Evolutionary conservation across 768 basidiomycete genomes (phyloP), one percentile per base, ranked within the genome.

Genomic region (Boletus rubropictus): DNA sequence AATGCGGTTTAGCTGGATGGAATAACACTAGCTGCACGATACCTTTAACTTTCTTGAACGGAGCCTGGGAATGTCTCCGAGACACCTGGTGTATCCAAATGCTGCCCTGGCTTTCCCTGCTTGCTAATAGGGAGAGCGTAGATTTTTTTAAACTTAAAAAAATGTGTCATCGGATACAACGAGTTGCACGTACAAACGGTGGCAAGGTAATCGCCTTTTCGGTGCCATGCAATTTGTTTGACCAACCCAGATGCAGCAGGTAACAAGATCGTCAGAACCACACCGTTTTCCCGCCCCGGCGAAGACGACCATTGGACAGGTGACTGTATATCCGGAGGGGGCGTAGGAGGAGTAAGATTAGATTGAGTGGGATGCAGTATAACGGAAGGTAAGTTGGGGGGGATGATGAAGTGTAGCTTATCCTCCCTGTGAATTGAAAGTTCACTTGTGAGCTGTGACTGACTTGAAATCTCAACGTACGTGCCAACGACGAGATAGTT

Each of bases 71-170:
- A 66, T 96, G 88, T 63, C 93, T 83, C 50, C 88, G 85, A 24
- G 89, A 86, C 15, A 96, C 65, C 62, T 99, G 96, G 63, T 99
- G 96, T 42, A 99, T 96, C 81, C 95, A 92, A 24, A 97, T 89
- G 37, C 83, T 81, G 29, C 86, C 84, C 62, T 90, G 87, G 28
- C 75, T 77, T 41, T 83, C 87, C 54, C 73, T 76, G 55, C 71
- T 78, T 14, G 84, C 84, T 86, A 52, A 55, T 15, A 39, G 18
- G 9, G 6, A 20, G 24, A n/a, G 48, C 38, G n/a, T n/a, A n/a
- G 48, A 41, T 25, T 25, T 25, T 24, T 25, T 25, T 51, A 32
- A 29, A 28, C 14, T 48, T 53, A 25, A 47, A 25, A 24, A 44
- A 51, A 25, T 8, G n/a, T 17, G 42, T 35, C 50, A 44, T 43